Evolutionary conservation across 1,139 yeast genomes (phyloP).

Genomic region (Blastobotrys raffinosifermentans): DNA sequence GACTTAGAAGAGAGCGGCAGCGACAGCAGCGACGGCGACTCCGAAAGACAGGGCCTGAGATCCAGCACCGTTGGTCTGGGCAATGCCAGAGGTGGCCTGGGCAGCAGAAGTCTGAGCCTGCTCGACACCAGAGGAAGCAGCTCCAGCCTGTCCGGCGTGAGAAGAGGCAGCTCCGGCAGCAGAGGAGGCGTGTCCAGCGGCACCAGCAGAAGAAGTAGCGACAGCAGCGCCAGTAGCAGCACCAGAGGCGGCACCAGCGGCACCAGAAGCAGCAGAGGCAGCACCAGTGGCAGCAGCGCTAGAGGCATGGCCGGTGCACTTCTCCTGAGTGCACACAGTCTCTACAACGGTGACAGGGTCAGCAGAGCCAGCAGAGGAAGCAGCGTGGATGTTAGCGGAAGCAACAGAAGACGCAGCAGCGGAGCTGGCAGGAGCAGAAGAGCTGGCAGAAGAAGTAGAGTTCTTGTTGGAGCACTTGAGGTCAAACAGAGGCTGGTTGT

Average conservation of each 20-base stretch:
- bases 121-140: not conserved
- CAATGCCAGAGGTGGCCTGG: too few relatives aligned
- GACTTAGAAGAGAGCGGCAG: not conserved
- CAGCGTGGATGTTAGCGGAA: slow-evolving; percentile 7
- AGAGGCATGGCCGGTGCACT: too few relatives aligned
- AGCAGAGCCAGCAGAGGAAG: slow-evolving; percentile 11
- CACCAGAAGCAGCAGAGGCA: slow-evolving; percentile 10
- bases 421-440: slow-evolving; percentile 8
- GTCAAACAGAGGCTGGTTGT: slow-evolving; percentile 18
- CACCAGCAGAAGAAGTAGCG: not conserved
- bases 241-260: slow-evolving; percentile 1
- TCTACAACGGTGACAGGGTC: slow-evolving; percentile 8
- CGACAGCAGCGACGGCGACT: slow-evolving; percentile 2
- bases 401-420: slow-evolving; percentile 10
- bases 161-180: not conserved
- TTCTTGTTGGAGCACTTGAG: slow-evolving; percentile 15
- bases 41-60: too few relatives aligned
- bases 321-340: too few relatives aligned
- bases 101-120: not conserved
- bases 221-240: not conserved
- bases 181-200: not conserved
- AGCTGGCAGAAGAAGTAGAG: slow-evolving; percentile 1
- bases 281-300: slow-evolving; percentile 7
- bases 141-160: not conserved
- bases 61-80: too few relatives aligned